Base-by-base conservation (phyloP, 2,329 filamentous ascomycete species). In the Stagonosporopsis tanaceti region DNA sequence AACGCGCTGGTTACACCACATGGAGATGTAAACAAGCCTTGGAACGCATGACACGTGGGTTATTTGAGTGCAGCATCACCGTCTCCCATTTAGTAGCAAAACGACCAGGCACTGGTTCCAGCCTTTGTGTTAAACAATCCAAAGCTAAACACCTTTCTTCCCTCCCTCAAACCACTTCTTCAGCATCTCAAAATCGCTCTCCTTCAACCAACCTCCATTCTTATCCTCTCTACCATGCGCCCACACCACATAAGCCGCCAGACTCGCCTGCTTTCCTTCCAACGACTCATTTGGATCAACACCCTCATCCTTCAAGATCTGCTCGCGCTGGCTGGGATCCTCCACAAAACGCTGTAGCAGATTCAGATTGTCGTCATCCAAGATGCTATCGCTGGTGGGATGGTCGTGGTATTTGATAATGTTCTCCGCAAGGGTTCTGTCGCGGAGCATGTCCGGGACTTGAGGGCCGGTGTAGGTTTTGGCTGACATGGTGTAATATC, bases 331-430 rank as follows among this genome's bases (percentile, higher is more conserved):
- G 12, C 28, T 42, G 4, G 47, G 47, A 17, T 52, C 32, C 17
- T 42, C 24, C 14, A 57, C 37, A 22, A 57, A 57, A 4, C 47
- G 41, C 24, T 47, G 42, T 30, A 51, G 38, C 3, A 57, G 24
- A 3, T 24, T 2, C 24, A 57, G 5, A 5, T 57, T 47, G 12
- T 47, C 20, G 4, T 47, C 53, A 7, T 57, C 53, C 17, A 57
- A 24, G 4, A 57, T 57, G 22, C 35, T 41, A 47, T 47, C 47
- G 30, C 53, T 57, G 14, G 42, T 42, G 17, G 53, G 47, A 14
- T 57, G 53, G 17, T 57, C 15, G 37, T 57, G 53, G 47, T 35
- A 47, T 38, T 47, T 52, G 28, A 57, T 27, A 12, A 57, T 47
- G 28, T 57, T 57, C 7, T 46, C 47, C 3, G 53, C 53, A 22